Conservation (phyloP, 139 green algal genomes). For the Micractinium sp. region DNA sequence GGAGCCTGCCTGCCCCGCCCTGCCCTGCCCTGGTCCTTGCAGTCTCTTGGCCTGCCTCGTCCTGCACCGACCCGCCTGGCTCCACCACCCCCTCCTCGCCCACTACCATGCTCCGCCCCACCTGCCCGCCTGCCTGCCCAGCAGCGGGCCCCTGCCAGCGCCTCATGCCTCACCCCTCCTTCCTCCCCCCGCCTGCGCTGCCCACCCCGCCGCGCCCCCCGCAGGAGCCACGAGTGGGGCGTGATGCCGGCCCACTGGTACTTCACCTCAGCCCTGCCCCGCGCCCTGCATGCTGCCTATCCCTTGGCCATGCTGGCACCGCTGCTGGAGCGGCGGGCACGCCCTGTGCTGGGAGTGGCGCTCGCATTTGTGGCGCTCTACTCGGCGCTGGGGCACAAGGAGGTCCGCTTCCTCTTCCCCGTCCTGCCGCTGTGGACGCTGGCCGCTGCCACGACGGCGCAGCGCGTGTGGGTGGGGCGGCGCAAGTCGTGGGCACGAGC, state of each 20-base stretch:
- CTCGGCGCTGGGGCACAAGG: conserved; percentile 82
- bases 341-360: conserved; percentile 21
- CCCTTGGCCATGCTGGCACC: conserved; percentile 59
- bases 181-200: not conserved
- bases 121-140: too few relatives aligned
- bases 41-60: not conserved
- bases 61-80: too few relatives aligned
- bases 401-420: conserved; percentile 86
- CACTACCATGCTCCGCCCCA: too few relatives aligned
- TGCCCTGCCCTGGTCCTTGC: not conserved
- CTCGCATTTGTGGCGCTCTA: conserved; percentile 75
- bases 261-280: conserved; percentile 72
- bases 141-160: too few relatives aligned
- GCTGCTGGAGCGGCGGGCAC: conserved; percentile 47
- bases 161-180: not conserved
- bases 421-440: conserved; percentile 81
- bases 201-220: not conserved
- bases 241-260: conserved; percentile 75
- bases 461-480: conserved; percentile 29
- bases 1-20: not conserved
- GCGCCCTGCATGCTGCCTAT: conserved; percentile 54
- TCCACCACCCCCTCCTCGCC: too few relatives aligned
- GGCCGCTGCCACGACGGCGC: conserved; percentile 59
- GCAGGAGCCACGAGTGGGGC: conserved; percentile 83
- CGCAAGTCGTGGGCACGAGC: not conserved